These are phyloP conservation scores for Aspergillus bertholletiae DNA, from an alignment of 495 filamentous ascomycete species.

Conservation along the genomic window DNA sequence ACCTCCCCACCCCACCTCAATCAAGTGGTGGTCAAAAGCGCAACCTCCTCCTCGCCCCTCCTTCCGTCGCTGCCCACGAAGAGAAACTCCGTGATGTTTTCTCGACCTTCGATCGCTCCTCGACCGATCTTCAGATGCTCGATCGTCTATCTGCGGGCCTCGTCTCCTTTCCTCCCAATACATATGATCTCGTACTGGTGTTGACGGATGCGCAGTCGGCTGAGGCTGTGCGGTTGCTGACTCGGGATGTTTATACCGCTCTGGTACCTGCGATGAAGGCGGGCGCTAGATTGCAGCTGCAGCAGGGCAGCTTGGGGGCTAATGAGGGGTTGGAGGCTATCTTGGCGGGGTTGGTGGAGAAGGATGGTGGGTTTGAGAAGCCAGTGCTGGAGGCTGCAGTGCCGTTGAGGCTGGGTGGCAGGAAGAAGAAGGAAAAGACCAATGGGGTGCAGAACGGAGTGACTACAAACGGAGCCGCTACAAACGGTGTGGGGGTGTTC, in stretches of 20 bases:
- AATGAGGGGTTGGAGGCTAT: conserved; percentile 62
- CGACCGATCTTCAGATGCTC: conserved; percentile 95
- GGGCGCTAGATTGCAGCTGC: conserved; percentile 65
- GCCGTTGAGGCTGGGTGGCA: conserved; percentile 66
- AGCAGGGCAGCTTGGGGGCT: conserved; percentile 58
- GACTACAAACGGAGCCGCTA: conserved; percentile 42
- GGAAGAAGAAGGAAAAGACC: conserved; percentile 56
- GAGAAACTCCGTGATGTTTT: conserved; percentile 56
- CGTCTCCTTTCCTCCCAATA: conserved; percentile 67
- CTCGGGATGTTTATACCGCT: conserved; percentile 62
- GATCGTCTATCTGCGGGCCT: conserved; percentile 85
- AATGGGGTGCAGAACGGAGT: conserved; percentile 37
- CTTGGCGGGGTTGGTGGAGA: conserved; percentile 73
- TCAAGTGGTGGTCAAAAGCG: conserved; percentile 18
- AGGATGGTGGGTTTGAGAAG: conserved; percentile 64
- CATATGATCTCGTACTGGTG: conserved; percentile 84
- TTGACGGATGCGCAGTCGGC: conserved; percentile 62
- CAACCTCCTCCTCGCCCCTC: conserved; percentile 68
- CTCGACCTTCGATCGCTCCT: conserved; percentile 61
- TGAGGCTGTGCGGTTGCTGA: conserved; percentile 60
- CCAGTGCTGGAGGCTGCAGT: conserved; percentile 59
- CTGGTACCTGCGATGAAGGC: conserved; percentile 67
- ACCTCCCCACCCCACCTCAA: neutral
- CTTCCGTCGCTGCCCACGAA: conserved; percentile 68
- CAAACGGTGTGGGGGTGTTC: conserved; percentile 1